These are phyloP conservation scores for Starmerella potacharoeniae DNA, from an alignment of 805 yeast species.

Conservation along the genomic window DNA sequence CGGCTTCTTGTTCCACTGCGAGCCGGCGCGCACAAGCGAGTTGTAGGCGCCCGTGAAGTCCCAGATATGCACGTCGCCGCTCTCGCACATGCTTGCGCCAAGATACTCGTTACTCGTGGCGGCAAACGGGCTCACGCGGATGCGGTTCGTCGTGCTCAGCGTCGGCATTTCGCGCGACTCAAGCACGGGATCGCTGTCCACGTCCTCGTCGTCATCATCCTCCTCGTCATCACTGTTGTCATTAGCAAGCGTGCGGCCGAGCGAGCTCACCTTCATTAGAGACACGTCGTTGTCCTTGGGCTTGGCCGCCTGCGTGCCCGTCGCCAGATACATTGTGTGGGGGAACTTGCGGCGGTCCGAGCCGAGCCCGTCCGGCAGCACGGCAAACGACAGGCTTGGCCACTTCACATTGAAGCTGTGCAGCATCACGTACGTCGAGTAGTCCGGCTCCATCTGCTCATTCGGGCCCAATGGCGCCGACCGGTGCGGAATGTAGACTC, in stretches of 20 bases:
- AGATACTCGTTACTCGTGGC: constrained; percentile 63
- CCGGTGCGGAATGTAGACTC: constrained; percentile 73
- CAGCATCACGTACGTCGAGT: constrained; percentile 89
- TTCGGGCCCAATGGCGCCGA: constrained; percentile 88
- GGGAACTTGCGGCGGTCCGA: constrained; percentile 83
- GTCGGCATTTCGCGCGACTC: constrained; percentile 74
- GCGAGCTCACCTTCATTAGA: constrained; percentile 68
- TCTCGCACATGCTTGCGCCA: constrained; percentile 80
- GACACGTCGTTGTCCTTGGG: constrained; percentile 81
- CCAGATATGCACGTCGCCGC: constrained; percentile 77
- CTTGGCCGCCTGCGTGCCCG: constrained; percentile 87
- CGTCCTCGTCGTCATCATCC: constrained; percentile 61
- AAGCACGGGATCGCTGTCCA: constrained; percentile 69
- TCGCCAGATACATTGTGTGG: constrained; percentile 69
- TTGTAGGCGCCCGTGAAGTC: constrained; percentile 69
- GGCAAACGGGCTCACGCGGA: constrained; percentile 74
- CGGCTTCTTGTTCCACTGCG: constrained; percentile 69
- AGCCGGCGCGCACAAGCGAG: constrained; percentile 84
- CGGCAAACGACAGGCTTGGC: constrained; percentile 90
- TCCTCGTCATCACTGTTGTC: constrained; percentile 75
- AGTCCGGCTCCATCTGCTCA: constrained; percentile 94
- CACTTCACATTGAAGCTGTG: constrained; percentile 90
- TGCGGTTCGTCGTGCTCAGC: constrained; percentile 75
- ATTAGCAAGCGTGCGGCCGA: constrained; percentile 75
- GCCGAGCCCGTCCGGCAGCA: constrained; percentile 78